Base-by-base conservation (phyloP, 23 red algal species). In the Gracilariopsis chorda region DNA sequence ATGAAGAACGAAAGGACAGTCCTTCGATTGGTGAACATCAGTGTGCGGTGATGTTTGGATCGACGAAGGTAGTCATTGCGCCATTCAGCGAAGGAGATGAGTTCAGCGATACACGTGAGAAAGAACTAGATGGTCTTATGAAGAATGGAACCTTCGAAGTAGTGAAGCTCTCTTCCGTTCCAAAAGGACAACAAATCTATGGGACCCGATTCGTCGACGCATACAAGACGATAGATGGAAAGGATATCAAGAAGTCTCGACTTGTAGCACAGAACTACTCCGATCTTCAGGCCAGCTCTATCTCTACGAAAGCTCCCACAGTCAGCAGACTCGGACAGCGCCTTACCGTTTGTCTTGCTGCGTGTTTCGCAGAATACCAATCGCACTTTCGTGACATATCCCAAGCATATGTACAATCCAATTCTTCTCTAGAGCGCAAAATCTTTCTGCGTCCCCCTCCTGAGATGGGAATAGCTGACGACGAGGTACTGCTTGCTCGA, bases 81-180 rank as follows among this genome's bases (percentile, higher is more conserved):
- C n/a, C n/a, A n/a, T n/a, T n/a, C n/a, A n/a, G n/a, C n/a, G n/a
- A n/a, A n/a, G n/a, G n/a, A n/a, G n/a, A n/a, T n/a, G n/a, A n/a
- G n/a, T n/a, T n/a, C n/a, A n/a, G n/a, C n/a, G n/a, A n/a, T n/a
- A n/a, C 56, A 14, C 7, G 7, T 19, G 20, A 21, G 20, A 23
- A 61, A 23, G 68, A 74, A 47, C 68, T 74, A 12, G 30, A 74
- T 45, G 68, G 70, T 37, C 70, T 47, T 36, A 46, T 77, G 40
- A 77, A 46, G 23, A 46, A 77, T 20, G 3, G 70, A 8, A 77
- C 3, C 28, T 77, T 77, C 23, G 20, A 51, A 51, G 40, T 77
- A 3, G 37, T 77, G 17, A 51, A 77, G 40, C 36, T 2, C 4
- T 47, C 40, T 37, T 47, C 23, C 2, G 2, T 77, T 43, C 70